Base-by-base conservation (phyloP, 2,329 filamentous ascomycete species). In the Monosporascus sp. region DNA sequence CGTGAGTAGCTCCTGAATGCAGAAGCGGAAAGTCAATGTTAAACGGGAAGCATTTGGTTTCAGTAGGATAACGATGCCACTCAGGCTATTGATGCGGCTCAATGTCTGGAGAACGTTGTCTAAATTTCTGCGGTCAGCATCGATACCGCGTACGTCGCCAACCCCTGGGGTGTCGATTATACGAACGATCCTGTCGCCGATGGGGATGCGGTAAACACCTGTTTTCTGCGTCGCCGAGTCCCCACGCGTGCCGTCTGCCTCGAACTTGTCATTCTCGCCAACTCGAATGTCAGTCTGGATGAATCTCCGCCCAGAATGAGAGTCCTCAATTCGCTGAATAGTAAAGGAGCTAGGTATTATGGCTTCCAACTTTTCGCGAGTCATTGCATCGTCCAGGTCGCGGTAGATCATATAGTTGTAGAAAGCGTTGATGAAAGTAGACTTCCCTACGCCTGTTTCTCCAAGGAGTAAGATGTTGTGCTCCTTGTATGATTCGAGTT, bases 371-470 rank as follows among this genome's bases (percentile, higher is more conserved):
- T 60, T 50, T 0, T 65, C 52, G 16, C 55, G 38, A n/a, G 56
- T 43, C 41, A 71, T 59, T 0, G 74, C 75, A 2, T 76, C 71
- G 7, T 74, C 68, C 0, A 78, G 62, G 0, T 66, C 66, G 0
- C 67, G 59, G 48, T 66, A 72, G 0, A 59, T 62, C 4, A 78
- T 53, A 52, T 78, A 78, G 55, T 79, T 79, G 57, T 73, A 58
- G 36, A 78, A 76, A 0, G 74, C 70, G 47, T 78, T 79, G 61
- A 79, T 77, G 43, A 72, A 79, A 0, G 76, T 78, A 1, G 72
- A 76, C 50, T 79, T 79, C 0, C 76, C 76, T 0, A 77, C 76
- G 0, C 75, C 76, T 0, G 75, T 76, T 57, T 78, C 75, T 0
- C 76, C 76, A 0, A 79, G 63, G 5, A 79, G 70, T 24, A 79